Conservation (phyloP, 2,329 filamentous ascomycete species). For the Xylariaceae sp. region DNA sequence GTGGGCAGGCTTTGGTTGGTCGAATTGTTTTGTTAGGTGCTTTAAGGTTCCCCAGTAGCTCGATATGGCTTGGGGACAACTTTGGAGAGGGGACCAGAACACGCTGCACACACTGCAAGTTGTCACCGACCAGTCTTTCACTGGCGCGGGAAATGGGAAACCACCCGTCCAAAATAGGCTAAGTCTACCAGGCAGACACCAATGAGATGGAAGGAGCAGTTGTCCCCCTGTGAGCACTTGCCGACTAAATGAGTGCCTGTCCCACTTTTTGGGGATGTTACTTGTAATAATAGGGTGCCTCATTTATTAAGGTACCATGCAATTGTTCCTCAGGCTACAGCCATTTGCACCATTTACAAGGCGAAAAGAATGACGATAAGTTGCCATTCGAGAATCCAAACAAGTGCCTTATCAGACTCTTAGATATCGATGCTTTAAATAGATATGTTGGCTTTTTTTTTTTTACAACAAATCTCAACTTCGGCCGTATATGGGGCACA, state of each 20-base stretch:
- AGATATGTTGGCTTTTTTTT: too few species aligned
- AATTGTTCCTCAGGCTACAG: too few species aligned
- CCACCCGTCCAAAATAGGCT: conserved; percentile 13
- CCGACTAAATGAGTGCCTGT: conserved; percentile 14
- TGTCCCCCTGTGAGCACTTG: conserved; percentile 14
- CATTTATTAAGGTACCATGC: too few species aligned
- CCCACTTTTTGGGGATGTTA: conserved; percentile 10
- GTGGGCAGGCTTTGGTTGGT: conserved; percentile 14
- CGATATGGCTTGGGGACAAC: too few species aligned
- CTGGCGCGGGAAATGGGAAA: conserved; percentile 7
- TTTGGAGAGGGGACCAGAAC: too few species aligned
- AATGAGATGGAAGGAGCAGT: conserved; percentile 9
- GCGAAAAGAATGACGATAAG: too few species aligned
- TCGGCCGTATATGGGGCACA: background rate
- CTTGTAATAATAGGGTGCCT: background rate
- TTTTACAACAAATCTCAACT: background rate
- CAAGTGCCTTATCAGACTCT: too few species aligned
- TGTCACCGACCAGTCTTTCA: too few species aligned
- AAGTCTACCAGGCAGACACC: conserved; percentile 3
- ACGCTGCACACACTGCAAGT: too few species aligned
- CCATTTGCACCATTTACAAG: too few species aligned
- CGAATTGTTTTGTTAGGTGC: conserved; percentile 1
- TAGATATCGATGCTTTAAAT: too few species aligned
- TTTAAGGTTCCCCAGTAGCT: background rate
- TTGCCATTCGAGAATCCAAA: conserved; percentile 1